These are phyloP conservation scores for Quercus gilva DNA, from an alignment of 306 rosid genomes.

Conservation along the genomic window DNA sequence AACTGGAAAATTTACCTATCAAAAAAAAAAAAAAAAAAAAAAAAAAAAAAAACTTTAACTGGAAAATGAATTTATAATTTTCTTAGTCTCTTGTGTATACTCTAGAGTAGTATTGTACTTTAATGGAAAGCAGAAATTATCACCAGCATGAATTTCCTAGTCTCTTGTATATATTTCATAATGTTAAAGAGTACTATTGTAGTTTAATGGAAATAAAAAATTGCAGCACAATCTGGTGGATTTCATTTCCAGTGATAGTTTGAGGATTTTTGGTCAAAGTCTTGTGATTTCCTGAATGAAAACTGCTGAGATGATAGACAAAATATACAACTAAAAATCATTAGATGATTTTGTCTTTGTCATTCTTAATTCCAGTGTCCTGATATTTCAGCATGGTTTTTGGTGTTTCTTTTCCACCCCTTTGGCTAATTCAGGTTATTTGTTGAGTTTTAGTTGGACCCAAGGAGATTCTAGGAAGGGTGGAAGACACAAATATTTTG, in stretches of 20 bases:
- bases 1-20: not conserved
- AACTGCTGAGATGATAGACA: conserved; percentile 18
- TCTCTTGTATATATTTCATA: not conserved
- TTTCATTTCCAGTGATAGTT: conserved; percentile 12
- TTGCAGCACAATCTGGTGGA: conserved; percentile 6
- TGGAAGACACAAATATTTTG: not conserved
- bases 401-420: too few relatives aligned
- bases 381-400: not conserved
- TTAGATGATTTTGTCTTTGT: not conserved
- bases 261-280: conserved; percentile 7
- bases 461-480: not conserved
- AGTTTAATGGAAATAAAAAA: not conserved
- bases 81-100: not conserved
- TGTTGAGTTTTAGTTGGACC: too few relatives aligned
- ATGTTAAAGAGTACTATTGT: not conserved
- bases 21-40: too few relatives aligned
- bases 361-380: not conserved
- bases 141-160: not conserved
- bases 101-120: not conserved
- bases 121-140: not conserved
- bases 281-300: conserved; percentile 8
- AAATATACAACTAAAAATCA: conserved; percentile 11
- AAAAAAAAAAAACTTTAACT: too few relatives aligned
- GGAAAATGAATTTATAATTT: not conserved
- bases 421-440: too few relatives aligned